Conservation (phyloP, 2,329 filamentous ascomycete species). For the Trichoderma sp. region DNA sequence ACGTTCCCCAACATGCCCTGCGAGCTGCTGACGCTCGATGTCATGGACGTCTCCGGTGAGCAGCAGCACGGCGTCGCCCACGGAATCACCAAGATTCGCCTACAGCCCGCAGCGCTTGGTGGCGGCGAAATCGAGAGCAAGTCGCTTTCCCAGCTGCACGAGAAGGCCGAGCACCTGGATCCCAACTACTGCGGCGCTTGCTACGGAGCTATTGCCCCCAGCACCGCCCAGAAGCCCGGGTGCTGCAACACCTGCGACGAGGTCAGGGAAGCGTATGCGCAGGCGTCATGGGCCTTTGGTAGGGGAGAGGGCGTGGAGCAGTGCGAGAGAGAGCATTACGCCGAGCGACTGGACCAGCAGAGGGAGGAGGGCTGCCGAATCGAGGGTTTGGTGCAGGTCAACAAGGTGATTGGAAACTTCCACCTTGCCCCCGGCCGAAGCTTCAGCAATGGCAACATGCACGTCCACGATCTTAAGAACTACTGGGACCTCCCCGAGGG, state of each 20-base stretch:
- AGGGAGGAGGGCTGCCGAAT: slow-evolving; percentile 91
- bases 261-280: slow-evolving; percentile 90
- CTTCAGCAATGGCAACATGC: slow-evolving; percentile 95
- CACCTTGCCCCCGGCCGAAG: slow-evolving; percentile 94
- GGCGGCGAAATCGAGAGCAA: slow-evolving; percentile 73
- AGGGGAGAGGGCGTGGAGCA: slow-evolving; percentile 91
- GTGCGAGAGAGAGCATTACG: slow-evolving; percentile 92
- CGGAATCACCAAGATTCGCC: slow-evolving; percentile 86
- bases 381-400: slow-evolving; percentile 88
- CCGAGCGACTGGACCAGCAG: slow-evolving; percentile 83
- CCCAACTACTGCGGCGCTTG: slow-evolving; percentile 92
- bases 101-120: slow-evolving; percentile 72
- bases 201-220: slow-evolving; percentile 79
- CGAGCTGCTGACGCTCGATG: slow-evolving; percentile 92
- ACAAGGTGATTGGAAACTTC: slow-evolving; percentile 99
- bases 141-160: slow-evolving; percentile 66
- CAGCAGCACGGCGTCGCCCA: slow-evolving; percentile 93
- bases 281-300: slow-evolving; percentile 90
- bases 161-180: slow-evolving; percentile 76
- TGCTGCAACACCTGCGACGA: slow-evolving; percentile 98
- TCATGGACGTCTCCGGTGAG: slow-evolving; percentile 98
- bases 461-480: slow-evolving; percentile 96
- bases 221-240: slow-evolving; percentile 72
- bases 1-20: slow-evolving; percentile 93
- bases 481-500: slow-evolving; percentile 77